Evolutionary conservation across 805 yeast species (phyloP).

Genomic region (Priceomyces carsonii): DNA sequence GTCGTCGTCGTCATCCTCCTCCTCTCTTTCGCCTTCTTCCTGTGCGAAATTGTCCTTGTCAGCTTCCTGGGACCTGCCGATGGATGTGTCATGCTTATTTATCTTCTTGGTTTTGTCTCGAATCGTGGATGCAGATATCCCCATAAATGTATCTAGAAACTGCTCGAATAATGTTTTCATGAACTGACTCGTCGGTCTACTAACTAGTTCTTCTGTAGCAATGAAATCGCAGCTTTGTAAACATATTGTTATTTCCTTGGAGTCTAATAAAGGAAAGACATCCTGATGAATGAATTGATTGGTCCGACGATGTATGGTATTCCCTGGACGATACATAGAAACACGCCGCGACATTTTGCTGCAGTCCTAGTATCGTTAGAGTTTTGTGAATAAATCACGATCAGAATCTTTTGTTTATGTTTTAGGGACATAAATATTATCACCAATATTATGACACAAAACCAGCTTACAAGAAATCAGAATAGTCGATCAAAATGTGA

Average conservation of each 20-base stretch:
- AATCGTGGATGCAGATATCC: conserved; percentile 40
- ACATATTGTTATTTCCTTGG: conserved; percentile 57
- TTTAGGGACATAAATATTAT: too few species aligned
- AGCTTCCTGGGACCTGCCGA: conserved; percentile 4
- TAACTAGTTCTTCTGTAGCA: conserved; percentile 59
- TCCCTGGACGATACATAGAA: conserved; percentile 28
- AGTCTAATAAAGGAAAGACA: conserved; percentile 62
- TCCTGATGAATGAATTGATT: conserved; percentile 33
- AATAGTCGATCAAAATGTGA: too few species aligned
- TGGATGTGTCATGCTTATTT: conserved; percentile 8
- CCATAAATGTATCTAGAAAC: conserved; percentile 60
- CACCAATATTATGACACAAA: too few species aligned
- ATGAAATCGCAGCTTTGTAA: conserved; percentile 61
- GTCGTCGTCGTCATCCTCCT: conserved; percentile 30
- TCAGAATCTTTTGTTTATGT: too few species aligned
- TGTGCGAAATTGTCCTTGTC: too few species aligned
- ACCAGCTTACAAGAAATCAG: too few species aligned
- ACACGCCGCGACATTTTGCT: conserved; percentile 31
- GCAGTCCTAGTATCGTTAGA: too few species aligned
- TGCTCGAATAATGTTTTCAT: conserved; percentile 58
- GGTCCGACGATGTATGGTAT: conserved; percentile 17
- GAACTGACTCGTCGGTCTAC: conserved; percentile 58
- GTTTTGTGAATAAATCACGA: too few species aligned
- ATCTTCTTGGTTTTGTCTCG: conserved; percentile 16
- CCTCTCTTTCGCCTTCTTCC: conserved; percentile 9